Base-by-base conservation (phyloP, 1,284 basidiomycete genomes). In the Uromyces viciae-fabae region DNA sequence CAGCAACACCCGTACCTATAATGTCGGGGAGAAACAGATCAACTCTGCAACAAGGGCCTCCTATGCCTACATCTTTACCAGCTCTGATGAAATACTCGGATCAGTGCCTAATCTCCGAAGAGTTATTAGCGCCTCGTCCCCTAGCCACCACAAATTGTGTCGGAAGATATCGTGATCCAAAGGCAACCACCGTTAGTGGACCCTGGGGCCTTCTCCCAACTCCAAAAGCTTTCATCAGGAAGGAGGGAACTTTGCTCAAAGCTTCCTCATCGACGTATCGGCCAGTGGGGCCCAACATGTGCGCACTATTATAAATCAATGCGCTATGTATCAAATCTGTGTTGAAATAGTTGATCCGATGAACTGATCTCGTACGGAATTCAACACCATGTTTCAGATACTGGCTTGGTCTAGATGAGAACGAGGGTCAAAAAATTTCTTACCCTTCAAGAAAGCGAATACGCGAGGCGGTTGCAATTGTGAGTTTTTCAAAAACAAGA, bases 361-460 rank as follows among this genome's bases (percentile, higher is more conserved):
- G 46, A 49, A 49, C 22, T 11, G 46, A 25, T n/a, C n/a, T n/a
- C n/a, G n/a, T n/a, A n/a, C n/a, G n/a, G n/a, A n/a, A 58, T 33
- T 3, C 62, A 5, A 33, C 54, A n/a, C 38, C 17, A 22, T 46
- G 17, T 38, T 54, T 46, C 22, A 78, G 64, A 68, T 78, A 78
- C 25, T 78, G 75, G 75, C 75, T 78, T 7, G 75, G 75, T 31
- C 75, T 78, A 31, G 75, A 78, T 38, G 75, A 78, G 52, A 78
- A 78, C 31, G 64, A 68, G 40, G 75, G 75, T 3, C 68, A 49
- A 58, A 52, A 38, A 25, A 40, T 78, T 54, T 68, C 75, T 8
- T 78, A 78, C 33, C 75, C 75, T 58, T 78, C 75, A 9, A 68
- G 43, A 56, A 78, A 33, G 28, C 62, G 75, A 31, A 46, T 78